phyloP scores from a whole-genome alignment of 331 rosid species.

The Acacia pycnantha region DNA sequence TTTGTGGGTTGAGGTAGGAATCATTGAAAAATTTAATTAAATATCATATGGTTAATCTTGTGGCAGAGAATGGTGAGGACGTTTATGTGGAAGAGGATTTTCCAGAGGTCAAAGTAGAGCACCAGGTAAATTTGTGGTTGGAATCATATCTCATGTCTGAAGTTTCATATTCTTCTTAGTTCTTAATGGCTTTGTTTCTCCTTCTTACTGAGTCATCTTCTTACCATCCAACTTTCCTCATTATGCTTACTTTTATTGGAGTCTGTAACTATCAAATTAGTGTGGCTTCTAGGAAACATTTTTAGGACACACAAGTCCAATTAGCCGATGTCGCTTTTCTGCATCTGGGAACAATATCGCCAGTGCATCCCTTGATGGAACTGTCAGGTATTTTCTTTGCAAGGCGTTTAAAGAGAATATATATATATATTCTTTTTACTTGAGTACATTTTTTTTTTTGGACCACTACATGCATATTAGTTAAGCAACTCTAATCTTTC shows the following conservation, averaged over 20 bases:
- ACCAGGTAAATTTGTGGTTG: constrained; percentile 60
- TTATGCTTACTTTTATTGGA: constrained; percentile 26
- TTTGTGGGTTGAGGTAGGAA: background rate
- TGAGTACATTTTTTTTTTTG: background rate
- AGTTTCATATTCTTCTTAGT: background rate
- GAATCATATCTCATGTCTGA: constrained; percentile 12
- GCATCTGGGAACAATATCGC: constrained; percentile 95
- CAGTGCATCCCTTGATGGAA: constrained; percentile 93
- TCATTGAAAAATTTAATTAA: constrained; percentile 2
- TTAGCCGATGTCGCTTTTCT: constrained; percentile 85
- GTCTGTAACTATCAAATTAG: constrained; percentile 39
- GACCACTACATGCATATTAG: background rate
- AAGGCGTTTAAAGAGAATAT: background rate
- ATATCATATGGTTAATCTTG: constrained; percentile 19
- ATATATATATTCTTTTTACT: background rate
- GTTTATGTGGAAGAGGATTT: constrained; percentile 66
- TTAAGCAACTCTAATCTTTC: background rate
- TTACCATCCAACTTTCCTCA: background rate
- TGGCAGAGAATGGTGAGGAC: constrained; percentile 66
- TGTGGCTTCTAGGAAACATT: constrained; percentile 78
- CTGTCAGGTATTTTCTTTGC: constrained; percentile 68
- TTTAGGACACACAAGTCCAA: constrained; percentile 93
- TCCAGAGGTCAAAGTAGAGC: constrained; percentile 81
- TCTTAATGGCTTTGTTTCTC: background rate
- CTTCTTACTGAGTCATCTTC: background rate